Evolutionary conservation across 2,329 filamentous ascomycete species (phyloP).

Genomic region (Pleoardoris graminearum): DNA sequence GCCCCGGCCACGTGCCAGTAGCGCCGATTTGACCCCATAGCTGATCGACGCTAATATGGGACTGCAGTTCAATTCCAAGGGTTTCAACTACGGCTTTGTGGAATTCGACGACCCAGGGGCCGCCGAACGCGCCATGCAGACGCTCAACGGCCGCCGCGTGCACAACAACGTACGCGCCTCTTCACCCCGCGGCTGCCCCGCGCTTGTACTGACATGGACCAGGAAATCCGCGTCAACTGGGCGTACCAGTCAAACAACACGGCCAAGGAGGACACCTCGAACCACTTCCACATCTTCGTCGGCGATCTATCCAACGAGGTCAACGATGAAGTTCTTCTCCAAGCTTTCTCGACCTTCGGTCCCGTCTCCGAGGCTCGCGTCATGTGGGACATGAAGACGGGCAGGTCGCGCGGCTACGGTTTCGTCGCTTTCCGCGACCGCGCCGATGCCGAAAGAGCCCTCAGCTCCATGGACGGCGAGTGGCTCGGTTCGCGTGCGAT

Average conservation of each 20-base stretch:
- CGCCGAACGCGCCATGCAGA: constrained; percentile 96
- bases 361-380: constrained; percentile 96
- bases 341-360: constrained; percentile 95
- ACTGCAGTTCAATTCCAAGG: constrained; percentile 60
- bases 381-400: constrained; percentile 99
- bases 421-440: constrained; percentile 98
- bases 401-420: constrained; percentile 93
- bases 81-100: constrained; percentile 98
- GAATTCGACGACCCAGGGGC: constrained; percentile 98
- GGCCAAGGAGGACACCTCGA: constrained; percentile 96
- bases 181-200: constrained; percentile 13
- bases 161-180: constrained; percentile 79
- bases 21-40: not conserved
- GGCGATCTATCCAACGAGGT: constrained; percentile 98
- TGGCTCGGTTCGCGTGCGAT: constrained; percentile 98
- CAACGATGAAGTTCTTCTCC: constrained; percentile 90
- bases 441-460: constrained; percentile 88
- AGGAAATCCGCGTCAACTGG: constrained; percentile 99
- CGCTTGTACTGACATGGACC: constrained; percentile 29
- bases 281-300: constrained; percentile 99
- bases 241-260: constrained; percentile 95
- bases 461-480: constrained; percentile 98
- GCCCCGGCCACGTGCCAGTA: not conserved
- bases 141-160: constrained; percentile 90
- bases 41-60: not conserved